Evolutionary conservation across 2,329 filamentous ascomycete species (phyloP).

Genomic region (Neoscytalidium dimidiatum): DNA sequence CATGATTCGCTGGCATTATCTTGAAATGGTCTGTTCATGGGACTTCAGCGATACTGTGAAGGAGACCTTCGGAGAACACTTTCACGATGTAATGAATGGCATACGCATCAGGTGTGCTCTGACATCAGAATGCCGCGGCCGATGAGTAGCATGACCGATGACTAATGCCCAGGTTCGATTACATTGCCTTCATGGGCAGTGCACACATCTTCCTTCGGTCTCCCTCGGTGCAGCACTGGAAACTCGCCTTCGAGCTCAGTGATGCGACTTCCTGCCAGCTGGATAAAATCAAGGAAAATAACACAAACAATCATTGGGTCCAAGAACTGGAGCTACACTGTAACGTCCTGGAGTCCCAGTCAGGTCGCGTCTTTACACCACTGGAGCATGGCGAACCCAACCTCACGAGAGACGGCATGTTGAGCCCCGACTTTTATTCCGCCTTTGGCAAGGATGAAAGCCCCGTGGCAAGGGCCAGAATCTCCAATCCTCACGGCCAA

Average conservation of each 20-base stretch:
- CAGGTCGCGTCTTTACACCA: background rate
- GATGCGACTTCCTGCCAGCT: background rate
- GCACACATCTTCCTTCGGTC: background rate
- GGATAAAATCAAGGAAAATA: background rate
- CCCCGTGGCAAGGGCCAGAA: background rate
- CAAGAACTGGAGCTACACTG: background rate
- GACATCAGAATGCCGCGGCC: too few species aligned
- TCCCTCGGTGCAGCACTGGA: background rate
- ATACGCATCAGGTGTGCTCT: too few species aligned
- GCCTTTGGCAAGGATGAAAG: background rate
- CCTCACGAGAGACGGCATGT: background rate
- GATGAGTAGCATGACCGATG: too few species aligned
- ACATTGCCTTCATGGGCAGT: background rate
- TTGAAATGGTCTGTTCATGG: too few species aligned
- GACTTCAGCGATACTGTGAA: background rate
- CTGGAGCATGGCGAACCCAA: background rate
- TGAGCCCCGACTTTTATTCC: background rate
- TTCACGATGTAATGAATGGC: too few species aligned
- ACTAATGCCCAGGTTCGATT: background rate
- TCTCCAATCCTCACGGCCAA: background rate
- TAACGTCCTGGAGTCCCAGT: background rate
- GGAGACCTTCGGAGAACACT: background rate
- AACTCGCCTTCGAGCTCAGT: background rate
- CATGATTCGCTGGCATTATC: too few species aligned
- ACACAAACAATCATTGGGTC: background rate